phyloP scores from a whole-genome alignment of 345 rosid genomes.

The Anastatica hierochuntica region DNA sequence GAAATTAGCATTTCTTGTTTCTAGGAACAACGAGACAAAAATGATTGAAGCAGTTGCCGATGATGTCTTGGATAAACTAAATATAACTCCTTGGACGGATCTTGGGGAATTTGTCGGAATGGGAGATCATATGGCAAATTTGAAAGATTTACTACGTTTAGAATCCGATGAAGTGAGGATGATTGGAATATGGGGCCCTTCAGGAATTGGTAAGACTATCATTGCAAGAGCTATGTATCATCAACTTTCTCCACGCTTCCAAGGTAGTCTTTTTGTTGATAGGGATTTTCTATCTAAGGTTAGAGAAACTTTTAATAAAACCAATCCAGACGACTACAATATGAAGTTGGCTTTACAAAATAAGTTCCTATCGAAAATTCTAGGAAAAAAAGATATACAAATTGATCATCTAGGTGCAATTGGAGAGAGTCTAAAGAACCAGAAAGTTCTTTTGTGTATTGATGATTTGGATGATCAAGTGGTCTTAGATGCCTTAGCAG shows the following conservation, averaged over 20 bases:
- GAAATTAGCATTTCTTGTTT: too few species aligned
- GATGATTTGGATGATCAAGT: background rate
- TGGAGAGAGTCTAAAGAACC: background rate
- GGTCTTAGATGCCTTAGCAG: background rate
- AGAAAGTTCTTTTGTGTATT: background rate
- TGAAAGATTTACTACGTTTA: background rate
- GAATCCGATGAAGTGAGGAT: background rate
- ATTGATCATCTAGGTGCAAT: background rate
- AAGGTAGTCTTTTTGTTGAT: too few species aligned
- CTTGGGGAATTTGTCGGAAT: background rate
- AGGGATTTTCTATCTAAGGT: too few species aligned
- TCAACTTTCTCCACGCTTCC: background rate
- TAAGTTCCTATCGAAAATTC: too few species aligned
- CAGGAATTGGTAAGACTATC: background rate
- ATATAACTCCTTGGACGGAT: background rate
- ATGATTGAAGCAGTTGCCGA: background rate
- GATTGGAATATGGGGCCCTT: background rate
- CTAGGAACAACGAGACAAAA: background rate
- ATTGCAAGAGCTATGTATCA: too few species aligned
- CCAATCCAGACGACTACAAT: too few species aligned
- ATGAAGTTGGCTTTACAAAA: too few species aligned
- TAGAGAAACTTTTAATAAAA: too few species aligned
- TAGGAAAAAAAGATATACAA: too few species aligned
- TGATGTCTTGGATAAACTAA: background rate
- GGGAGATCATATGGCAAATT: background rate